Conservation (phyloP, 2,329 filamentous ascomycete species). For the Myrmaecium sp. region DNA sequence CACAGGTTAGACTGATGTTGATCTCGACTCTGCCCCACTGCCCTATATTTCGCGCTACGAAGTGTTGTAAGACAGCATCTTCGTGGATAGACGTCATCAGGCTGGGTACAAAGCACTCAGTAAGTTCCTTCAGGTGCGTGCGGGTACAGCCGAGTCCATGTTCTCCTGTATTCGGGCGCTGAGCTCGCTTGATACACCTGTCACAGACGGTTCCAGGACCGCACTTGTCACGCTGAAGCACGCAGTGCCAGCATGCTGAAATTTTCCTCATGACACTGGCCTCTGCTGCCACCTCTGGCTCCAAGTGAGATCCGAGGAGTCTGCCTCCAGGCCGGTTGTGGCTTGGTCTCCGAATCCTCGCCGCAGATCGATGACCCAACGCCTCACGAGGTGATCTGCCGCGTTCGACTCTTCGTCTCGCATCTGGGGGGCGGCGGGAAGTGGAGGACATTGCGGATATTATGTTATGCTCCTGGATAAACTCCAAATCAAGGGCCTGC, state of each 20-base stretch:
- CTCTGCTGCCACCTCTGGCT: conserved; percentile 20
- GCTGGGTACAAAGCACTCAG: conserved; percentile 23
- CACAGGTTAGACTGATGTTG: conserved; percentile 25
- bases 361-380: too few relatives aligned
- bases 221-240: conserved; percentile 30
- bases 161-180: conserved; percentile 19
- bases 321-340: conserved; percentile 22
- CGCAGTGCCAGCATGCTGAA: conserved; percentile 31
- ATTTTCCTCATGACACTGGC: conserved; percentile 29
- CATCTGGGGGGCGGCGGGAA: too few relatives aligned
- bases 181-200: conserved; percentile 21
- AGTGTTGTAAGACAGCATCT: conserved; percentile 23
- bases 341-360: too few relatives aligned
- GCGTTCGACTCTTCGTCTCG: too few relatives aligned
- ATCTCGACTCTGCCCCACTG: conserved; percentile 20
- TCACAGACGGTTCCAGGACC: conserved; percentile 22
- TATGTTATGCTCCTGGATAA: too few relatives aligned
- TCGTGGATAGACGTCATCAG: conserved; percentile 25
- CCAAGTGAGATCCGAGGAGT: conserved; percentile 20
- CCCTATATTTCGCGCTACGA: conserved; percentile 21
- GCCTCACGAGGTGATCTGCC: too few relatives aligned
- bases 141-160: conserved; percentile 28
- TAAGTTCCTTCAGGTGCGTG: conserved; percentile 27
- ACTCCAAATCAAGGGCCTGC: too few relatives aligned
- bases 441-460: too few relatives aligned